Evolutionary conservation across 108 stramenopile species (phyloP).

Genomic region (Nannochloropsis granulata): DNA sequence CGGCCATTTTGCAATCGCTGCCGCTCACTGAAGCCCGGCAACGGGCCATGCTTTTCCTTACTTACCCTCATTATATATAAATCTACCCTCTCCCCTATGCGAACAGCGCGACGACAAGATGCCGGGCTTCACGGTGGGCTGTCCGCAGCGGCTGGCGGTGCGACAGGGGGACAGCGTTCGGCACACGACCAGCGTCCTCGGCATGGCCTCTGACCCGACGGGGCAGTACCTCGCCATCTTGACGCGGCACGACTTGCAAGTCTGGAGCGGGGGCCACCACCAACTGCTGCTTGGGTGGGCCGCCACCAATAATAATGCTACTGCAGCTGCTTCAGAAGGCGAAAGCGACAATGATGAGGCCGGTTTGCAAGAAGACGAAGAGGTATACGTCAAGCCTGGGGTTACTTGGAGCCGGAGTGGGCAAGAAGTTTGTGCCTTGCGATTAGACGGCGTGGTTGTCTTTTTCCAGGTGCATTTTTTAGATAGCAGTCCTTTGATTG

Average conservation of each 20-base stretch:
- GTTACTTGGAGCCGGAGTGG: neutral
- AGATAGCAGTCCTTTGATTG: neutral
- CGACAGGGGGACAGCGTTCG: neutral
- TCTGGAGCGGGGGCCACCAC: neutral
- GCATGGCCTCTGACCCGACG: neutral
- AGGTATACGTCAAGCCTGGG: neutral
- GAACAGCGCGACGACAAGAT: neutral
- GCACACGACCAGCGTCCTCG: neutral
- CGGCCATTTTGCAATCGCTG: too few species aligned
- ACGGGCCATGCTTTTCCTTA: too few species aligned
- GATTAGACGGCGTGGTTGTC: neutral
- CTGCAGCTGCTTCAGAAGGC: too few species aligned
- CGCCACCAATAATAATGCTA: neutral
- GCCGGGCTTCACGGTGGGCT: neutral
- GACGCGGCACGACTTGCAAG: neutral
- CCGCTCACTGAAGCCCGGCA: too few species aligned
- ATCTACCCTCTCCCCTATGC: too few species aligned
- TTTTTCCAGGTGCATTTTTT: neutral
- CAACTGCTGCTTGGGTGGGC: neutral
- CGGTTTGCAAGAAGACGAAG: neutral
- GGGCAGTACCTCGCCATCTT: neutral
- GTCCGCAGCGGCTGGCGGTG: neutral
- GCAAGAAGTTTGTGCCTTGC: neutral
- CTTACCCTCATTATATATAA: too few species aligned
- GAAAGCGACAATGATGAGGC: neutral